Base-by-base conservation (phyloP, 2,329 filamentous ascomycete genomes). In the Calonectria pseudoreteaudii region DNA sequence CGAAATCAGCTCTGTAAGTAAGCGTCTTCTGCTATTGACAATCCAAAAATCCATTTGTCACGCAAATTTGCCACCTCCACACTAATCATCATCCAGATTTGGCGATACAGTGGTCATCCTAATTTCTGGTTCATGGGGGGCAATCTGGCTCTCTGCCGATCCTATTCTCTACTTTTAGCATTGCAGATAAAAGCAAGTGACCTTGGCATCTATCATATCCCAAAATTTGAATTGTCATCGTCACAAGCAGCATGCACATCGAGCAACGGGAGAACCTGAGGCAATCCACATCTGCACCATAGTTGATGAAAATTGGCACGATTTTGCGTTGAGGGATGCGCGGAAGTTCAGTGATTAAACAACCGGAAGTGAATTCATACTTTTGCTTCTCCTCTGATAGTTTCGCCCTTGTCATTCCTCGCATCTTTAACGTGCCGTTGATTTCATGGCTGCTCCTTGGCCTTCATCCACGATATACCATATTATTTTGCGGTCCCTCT, bases 71-170 rank as follows among this genome's bases (percentile, higher is more conserved):
- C 1, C 2, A 26, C 2, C 10, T 14, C 1, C 23, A 71, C 26
- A 20, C 28, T 60, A 34, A 60, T 8, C 10, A 4, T 0, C 52
- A 14, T 8, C 13, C 28, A 75, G 67, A 76, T 76, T 18, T 76
- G 74, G 74, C 64, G 70, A 52, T 50, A 36, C 3, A 76, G 73
- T 31, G 73, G 74, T 4, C 73, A 75, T 30, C 70, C 74, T 16
- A 66, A 31, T 4, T 75, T 75, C 26, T 76, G 75, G 75, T 72
- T 71, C 3, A 74, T 68, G 68, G 74, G 73, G 2, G 75, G 74
- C 2, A 75, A 68, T 52, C 20, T 76, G 4, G 60, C 71, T 20
- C 44, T 75, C 10, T 75, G 71, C 5, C 58, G 75, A 4, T 65
- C 30, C 30, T 75, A 74, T 31, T 76, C 75, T 2, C 47, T 68